Evolutionary conservation across 805 yeast species (phyloP).

Genomic region (Wickerhamiella kazuoi): DNA sequence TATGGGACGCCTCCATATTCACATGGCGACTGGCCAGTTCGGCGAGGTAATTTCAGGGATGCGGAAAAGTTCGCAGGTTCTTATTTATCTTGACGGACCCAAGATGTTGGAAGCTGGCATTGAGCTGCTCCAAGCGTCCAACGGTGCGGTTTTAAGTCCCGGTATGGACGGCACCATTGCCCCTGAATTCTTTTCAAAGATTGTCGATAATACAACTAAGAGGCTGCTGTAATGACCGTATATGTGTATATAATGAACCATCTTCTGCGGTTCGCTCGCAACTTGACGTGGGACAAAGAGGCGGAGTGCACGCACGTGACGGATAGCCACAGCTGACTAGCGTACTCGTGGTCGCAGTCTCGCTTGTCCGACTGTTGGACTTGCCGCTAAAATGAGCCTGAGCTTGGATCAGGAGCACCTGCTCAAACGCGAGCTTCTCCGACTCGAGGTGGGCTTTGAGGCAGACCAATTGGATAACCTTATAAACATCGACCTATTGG

Average conservation of each 20-base stretch:
- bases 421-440: slow-evolving; percentile 63
- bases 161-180: slow-evolving; percentile 44
- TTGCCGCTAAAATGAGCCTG: neutral
- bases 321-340: too few species aligned
- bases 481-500: slow-evolving; percentile 48
- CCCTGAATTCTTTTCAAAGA: slow-evolving; percentile 26
- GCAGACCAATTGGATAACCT: slow-evolving; percentile 40
- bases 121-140: slow-evolving; percentile 42
- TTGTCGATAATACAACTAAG: slow-evolving; percentile 17
- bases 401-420: slow-evolving; percentile 53
- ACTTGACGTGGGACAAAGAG: too few species aligned
- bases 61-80: slow-evolving; percentile 35
- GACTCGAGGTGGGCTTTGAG: slow-evolving; percentile 45
- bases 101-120: slow-evolving; percentile 31
- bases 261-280: too few species aligned
- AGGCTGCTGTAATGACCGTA: neutral
- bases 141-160: slow-evolving; percentile 54
- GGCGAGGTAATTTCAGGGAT: slow-evolving; percentile 54
- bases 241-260: too few species aligned
- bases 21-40: slow-evolving; percentile 50
- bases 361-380: too few species aligned
- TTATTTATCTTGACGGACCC: slow-evolving; percentile 44
- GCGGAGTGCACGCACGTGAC: too few species aligned
- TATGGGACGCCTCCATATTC: slow-evolving; percentile 75
- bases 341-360: too few species aligned